Evolutionary conservation across 2,329 filamentous ascomycete species (phyloP).

Genomic region (Tothia fuscella): DNA sequence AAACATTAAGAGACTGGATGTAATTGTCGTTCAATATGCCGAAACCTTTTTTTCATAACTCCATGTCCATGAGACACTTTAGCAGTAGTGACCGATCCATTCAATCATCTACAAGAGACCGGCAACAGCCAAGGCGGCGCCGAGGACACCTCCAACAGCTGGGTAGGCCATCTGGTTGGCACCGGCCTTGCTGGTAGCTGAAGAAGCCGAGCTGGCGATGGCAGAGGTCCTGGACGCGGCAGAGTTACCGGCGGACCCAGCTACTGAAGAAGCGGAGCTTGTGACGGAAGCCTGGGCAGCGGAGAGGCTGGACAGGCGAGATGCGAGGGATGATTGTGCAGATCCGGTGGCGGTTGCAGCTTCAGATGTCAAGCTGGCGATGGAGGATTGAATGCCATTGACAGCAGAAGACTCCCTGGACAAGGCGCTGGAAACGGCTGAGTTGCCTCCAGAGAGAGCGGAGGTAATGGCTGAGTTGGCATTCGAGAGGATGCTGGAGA

Average conservation of each 20-base stretch:
- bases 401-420: not conserved
- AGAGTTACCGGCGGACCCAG: not conserved
- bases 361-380: not conserved
- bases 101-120: conserved; percentile 5
- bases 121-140: conserved; percentile 5
- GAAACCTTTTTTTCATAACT: not conserved
- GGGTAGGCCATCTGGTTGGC: conserved; percentile 3
- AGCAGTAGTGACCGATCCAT: not conserved
- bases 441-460: not conserved
- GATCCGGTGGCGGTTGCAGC: not conserved
- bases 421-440: no score
- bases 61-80: not conserved
- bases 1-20: not conserved
- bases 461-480: not conserved
- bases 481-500: not conserved
- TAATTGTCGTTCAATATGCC: not conserved
- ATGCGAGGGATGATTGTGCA: conserved; percentile 2
- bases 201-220: not conserved
- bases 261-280: not conserved
- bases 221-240: conserved; percentile 1
- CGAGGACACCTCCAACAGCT: conserved; percentile 1
- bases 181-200: not conserved
- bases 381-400: not conserved
- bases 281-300: not conserved
- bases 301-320: not conserved